These are phyloP conservation scores for Benincasa hispida DNA, from an alignment of 306 rosid genomes.

Conservation along the genomic window DNA sequence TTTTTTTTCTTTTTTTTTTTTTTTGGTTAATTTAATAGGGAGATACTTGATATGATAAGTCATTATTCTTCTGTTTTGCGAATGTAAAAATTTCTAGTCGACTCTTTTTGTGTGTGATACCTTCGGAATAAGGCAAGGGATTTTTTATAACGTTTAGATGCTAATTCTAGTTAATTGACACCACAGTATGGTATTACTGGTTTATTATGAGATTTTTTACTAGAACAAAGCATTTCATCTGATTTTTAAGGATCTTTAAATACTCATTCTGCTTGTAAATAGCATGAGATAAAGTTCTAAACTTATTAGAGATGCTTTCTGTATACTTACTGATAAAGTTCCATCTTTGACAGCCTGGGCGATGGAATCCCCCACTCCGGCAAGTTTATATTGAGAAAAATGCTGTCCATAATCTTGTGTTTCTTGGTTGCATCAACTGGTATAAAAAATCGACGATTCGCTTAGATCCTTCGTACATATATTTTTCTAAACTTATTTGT, in stretches of 20 bases:
- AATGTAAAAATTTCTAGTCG: not conserved
- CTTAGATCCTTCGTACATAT: not conserved
- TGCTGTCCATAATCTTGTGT: not conserved
- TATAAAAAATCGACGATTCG: not conserved
- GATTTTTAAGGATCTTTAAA: not conserved
- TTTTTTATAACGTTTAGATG: not conserved
- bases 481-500: not conserved
- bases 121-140: not conserved
- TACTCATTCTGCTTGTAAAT: not conserved
- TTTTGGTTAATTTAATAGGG: not conserved
- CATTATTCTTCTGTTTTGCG: not conserved
- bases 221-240: not conserved
- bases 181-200: not conserved
- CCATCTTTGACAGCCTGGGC: not conserved
- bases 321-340: not conserved
- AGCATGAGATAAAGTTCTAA: not conserved
- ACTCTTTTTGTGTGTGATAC: not conserved
- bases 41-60: not conserved
- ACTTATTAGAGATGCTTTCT: not conserved
- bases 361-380: not conserved
- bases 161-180: not conserved
- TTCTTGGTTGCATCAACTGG: not conserved
- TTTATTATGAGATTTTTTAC: not conserved
- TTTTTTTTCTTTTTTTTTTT: not conserved
- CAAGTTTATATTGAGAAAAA: not conserved